Conservation (phyloP, 495 filamentous ascomycete genomes). For the Daldinia loculata region DNA sequence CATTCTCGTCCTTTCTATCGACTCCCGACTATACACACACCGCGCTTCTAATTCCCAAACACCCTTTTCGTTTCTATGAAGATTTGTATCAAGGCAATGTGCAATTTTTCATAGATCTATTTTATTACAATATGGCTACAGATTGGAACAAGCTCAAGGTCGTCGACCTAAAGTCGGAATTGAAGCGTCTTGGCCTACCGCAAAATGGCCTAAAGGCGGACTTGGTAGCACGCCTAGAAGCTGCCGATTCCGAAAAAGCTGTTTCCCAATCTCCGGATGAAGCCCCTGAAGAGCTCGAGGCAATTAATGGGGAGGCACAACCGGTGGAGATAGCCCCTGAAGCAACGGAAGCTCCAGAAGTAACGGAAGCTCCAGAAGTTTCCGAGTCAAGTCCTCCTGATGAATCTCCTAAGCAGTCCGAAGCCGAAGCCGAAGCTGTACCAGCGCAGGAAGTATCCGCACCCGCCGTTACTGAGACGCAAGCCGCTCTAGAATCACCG, state of each 20-base stretch:
- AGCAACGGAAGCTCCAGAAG: not conserved
- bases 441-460: constrained; percentile 13
- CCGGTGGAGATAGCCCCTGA: constrained; percentile 5
- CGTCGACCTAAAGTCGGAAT: constrained; percentile 64
- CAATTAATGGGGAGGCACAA: constrained; percentile 18
- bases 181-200: constrained; percentile 64
- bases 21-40: not conserved
- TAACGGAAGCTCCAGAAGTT: constrained; percentile 12
- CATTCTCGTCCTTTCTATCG: not conserved
- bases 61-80: not conserved
- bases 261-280: constrained; percentile 27
- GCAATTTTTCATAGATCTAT: constrained; percentile 17
- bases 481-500: constrained; percentile 12
- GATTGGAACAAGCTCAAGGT: constrained; percentile 68
- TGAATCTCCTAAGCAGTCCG: constrained; percentile 22
- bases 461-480: constrained; percentile 18
- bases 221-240: constrained; percentile 63
- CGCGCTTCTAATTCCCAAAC: not conserved
- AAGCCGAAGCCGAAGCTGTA: constrained; percentile 18
- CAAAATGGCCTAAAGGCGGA: constrained; percentile 65
- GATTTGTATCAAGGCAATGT: constrained; percentile 21
- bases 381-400: constrained; percentile 32
- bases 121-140: constrained; percentile 53
- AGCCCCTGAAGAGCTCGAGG: constrained; percentile 16
- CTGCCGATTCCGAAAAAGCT: constrained; percentile 36